Evolutionary conservation across 768 basidiomycete genomes (phyloP).

Genomic region (Mycena vulgaris): DNA sequence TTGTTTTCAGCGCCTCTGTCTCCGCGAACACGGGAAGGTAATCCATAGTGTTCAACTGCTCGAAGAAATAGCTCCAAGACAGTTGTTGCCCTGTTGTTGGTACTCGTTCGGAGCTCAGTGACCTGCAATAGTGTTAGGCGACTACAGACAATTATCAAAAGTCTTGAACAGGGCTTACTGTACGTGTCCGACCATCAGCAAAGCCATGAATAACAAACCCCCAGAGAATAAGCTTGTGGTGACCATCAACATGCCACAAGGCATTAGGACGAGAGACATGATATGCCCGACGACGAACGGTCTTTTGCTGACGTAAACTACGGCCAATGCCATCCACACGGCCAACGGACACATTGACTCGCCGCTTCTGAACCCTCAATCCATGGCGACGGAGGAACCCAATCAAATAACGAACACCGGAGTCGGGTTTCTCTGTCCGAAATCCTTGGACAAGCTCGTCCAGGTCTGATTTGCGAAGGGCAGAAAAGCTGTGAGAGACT

Average conservation of each 20-base stretch:
- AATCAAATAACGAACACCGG: slow-evolving; percentile 5
- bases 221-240: too few species aligned
- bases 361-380: background rate
- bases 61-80: background rate
- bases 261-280: slow-evolving; percentile 38
- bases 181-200: slow-evolving; percentile 48
- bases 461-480: background rate
- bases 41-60: background rate
- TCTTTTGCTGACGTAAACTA: slow-evolving; percentile 28
- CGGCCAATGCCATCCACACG: slow-evolving; percentile 39
- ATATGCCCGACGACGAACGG: slow-evolving; percentile 29
- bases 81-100: background rate
- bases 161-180: slow-evolving; percentile 33
- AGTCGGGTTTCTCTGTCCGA: background rate
- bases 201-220: slow-evolving; percentile 47
- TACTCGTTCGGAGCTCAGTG: slow-evolving; percentile 24
- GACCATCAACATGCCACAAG: slow-evolving; percentile 45
- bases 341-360: background rate
- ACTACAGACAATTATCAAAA: background rate
- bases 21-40: background rate
- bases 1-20: background rate
- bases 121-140: background rate
- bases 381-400: background rate
- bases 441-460: slow-evolving; percentile 1
- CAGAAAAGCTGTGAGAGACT: background rate